These are phyloP conservation scores for Penicillium paradoxum DNA, from an alignment of 495 filamentous ascomycete species.

Conservation along the genomic window DNA sequence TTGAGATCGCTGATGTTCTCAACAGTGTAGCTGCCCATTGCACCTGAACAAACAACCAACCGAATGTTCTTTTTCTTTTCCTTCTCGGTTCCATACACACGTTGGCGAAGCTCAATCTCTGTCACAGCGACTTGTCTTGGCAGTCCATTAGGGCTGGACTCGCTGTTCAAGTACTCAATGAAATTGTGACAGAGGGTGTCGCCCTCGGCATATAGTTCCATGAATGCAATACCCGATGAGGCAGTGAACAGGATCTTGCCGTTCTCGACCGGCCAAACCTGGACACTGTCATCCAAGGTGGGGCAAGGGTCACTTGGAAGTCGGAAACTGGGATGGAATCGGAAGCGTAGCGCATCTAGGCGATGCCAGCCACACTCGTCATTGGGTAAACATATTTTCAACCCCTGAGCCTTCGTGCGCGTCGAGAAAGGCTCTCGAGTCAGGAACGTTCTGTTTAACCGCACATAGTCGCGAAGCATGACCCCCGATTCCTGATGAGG, in stretches of 20 bases:
- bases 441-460: slow-evolving; percentile 76
- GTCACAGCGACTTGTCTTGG: slow-evolving; percentile 68
- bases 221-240: slow-evolving; percentile 69
- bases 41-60: slow-evolving; percentile 67
- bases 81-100: slow-evolving; percentile 57
- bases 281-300: slow-evolving; percentile 69
- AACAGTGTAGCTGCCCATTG: slow-evolving; percentile 65
- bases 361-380: slow-evolving; percentile 89
- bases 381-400: slow-evolving; percentile 61
- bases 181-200: slow-evolving; percentile 70
- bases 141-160: slow-evolving; percentile 52
- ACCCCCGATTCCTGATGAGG: slow-evolving; percentile 82
- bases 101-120: slow-evolving; percentile 67
- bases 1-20: slow-evolving; percentile 64
- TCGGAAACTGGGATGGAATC: slow-evolving; percentile 85
- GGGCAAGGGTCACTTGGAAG: slow-evolving; percentile 68
- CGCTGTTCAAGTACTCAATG: slow-evolving; percentile 68
- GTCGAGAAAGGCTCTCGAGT: slow-evolving; percentile 76
- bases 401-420: slow-evolving; percentile 72
- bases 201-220: slow-evolving; percentile 74
- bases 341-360: slow-evolving; percentile 80
- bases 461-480: slow-evolving; percentile 83
- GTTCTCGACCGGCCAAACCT: slow-evolving; percentile 82
- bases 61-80: slow-evolving; percentile 67
- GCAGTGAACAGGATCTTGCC: slow-evolving; percentile 77